phyloP scores from a whole-genome alignment of 2,329 filamentous ascomycete species.

The Capronia epimyces region DNA sequence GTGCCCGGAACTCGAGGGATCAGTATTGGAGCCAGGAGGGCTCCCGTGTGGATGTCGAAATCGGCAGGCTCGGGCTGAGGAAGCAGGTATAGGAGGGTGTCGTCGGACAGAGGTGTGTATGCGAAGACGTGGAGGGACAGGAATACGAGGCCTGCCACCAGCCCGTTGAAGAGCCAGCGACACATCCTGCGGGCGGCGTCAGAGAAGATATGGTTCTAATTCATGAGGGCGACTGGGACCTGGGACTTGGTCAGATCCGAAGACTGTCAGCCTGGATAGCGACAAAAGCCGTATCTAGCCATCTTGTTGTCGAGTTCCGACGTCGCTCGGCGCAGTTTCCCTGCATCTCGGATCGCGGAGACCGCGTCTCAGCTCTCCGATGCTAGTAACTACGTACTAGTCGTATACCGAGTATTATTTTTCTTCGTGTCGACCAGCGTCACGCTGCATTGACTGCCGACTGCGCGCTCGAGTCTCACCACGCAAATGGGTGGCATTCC shows the following conservation, averaged over 20 bases:
- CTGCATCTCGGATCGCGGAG: constrained; percentile 3
- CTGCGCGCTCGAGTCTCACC: too few relatives aligned
- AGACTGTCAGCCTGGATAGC: too few relatives aligned
- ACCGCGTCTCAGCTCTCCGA: not conserved
- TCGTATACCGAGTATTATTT: too few relatives aligned
- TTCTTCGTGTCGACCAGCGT: too few relatives aligned
- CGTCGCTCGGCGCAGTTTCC: constrained; percentile 21
- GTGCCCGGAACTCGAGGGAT: constrained; percentile 85
- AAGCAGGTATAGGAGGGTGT: constrained; percentile 60
- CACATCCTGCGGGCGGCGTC: constrained; percentile 8
- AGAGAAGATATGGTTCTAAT: not conserved
- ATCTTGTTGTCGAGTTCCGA: not conserved
- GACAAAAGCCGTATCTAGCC: too few relatives aligned
- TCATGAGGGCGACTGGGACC: not conserved
- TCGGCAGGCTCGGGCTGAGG: constrained; percentile 62
- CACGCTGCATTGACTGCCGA: too few relatives aligned
- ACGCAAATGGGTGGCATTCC: constrained; percentile 16
- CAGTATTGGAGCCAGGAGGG: constrained; percentile 78
- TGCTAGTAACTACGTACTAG: too few relatives aligned
- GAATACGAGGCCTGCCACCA: constrained; percentile 4
- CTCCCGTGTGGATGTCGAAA: constrained; percentile 71
- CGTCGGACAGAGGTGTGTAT: constrained; percentile 65
- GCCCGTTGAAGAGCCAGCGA: constrained; percentile 3
- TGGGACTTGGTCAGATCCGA: not conserved
- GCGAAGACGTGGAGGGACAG: constrained; percentile 32